These are phyloP conservation scores for Aureobasidium uvarum DNA, from an alignment of 2,329 filamentous ascomycete species.

Conservation along the genomic window DNA sequence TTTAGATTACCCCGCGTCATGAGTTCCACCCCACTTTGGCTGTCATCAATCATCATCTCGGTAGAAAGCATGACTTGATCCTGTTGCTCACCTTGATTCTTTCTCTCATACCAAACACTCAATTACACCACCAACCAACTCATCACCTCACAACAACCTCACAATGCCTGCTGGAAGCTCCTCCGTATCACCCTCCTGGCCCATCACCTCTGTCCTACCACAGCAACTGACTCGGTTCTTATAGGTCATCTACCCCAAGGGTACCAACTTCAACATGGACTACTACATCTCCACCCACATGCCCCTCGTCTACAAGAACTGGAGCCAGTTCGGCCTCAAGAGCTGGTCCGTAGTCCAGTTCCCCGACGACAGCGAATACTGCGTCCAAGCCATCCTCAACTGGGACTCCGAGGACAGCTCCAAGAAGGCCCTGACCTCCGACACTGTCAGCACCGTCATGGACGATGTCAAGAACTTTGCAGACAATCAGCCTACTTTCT, in stretches of 20 bases:
- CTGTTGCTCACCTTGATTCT: neutral
- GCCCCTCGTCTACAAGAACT: conserved; percentile 39
- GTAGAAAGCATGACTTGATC: neutral
- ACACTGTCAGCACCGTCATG: conserved; percentile 34
- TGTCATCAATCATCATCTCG: neutral
- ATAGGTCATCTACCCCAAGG: conserved; percentile 37
- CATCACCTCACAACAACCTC: neutral
- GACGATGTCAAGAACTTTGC: conserved; percentile 40
- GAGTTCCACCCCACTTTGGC: conserved; percentile 8
- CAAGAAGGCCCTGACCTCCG: conserved; percentile 33
- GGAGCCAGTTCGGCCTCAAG: conserved; percentile 37
- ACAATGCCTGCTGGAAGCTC: conserved; percentile 28
- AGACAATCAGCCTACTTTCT: conserved; percentile 38
- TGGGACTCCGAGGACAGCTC: conserved; percentile 35
- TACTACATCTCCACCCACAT: conserved; percentile 44
- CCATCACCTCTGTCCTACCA: neutral
- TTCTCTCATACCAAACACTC: neutral
- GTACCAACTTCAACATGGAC: conserved; percentile 42
- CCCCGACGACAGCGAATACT: conserved; percentile 35
- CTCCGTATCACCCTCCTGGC: neutral
- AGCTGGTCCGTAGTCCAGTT: conserved; percentile 38
- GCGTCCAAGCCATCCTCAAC: conserved; percentile 39
- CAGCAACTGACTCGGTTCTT: too few species aligned
- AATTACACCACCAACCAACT: neutral
- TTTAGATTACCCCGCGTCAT: conserved; percentile 17